These are phyloP conservation scores for Eucalyptus marginata DNA, from an alignment of 345 rosid species.

Conservation along the genomic window DNA sequence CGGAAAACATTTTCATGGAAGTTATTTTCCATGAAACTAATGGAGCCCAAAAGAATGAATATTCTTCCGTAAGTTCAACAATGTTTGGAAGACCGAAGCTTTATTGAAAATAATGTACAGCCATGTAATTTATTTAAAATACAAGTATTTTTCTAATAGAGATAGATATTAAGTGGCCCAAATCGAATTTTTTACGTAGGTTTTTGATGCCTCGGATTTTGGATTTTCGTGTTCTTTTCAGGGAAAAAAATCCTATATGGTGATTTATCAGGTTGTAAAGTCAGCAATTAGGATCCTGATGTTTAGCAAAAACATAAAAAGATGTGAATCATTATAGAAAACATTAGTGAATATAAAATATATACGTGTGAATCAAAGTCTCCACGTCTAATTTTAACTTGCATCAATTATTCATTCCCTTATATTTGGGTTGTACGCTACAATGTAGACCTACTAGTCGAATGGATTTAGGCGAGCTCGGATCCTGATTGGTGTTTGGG, in stretches of 20 bases:
- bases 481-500: accelerated
- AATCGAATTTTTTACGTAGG: neutral
- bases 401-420: neutral
- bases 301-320: neutral
- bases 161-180: neutral
- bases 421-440: neutral
- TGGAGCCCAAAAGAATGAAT: neutral
- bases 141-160: neutral
- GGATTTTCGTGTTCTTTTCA: neutral
- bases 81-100: neutral
- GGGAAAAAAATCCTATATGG: neutral
- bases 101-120: neutral
- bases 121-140: neutral
- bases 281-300: neutral
- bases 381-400: neutral
- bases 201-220: neutral
- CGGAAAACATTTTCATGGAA: no score
- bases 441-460: neutral
- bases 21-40: no score
- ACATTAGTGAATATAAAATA: no score
- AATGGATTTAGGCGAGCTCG: neutral
- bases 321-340: neutral
- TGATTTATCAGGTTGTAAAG: neutral
- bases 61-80: neutral
- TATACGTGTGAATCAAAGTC: neutral